Percentiles rank a stretch among this genome's conserved stretches.
These are phyloP conservation scores for Geoglossum glabrum DNA, from an alignment of 495 filamentous ascomycete genomes.

Conservation along the genomic window DNA sequence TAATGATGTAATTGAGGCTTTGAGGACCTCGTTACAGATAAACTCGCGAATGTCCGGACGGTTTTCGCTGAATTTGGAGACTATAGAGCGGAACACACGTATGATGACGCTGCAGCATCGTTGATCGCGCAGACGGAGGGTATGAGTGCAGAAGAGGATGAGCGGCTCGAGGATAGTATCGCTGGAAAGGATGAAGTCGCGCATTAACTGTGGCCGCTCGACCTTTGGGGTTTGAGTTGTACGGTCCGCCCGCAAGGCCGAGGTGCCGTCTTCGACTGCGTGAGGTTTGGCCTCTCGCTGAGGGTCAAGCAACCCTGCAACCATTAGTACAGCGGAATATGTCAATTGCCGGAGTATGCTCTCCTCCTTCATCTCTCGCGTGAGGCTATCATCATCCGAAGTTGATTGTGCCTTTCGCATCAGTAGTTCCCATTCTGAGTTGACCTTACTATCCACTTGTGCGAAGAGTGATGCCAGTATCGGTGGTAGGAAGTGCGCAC, in stretches of 20 bases:
- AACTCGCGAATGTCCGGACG: conserved; percentile 69
- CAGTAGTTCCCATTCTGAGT: conserved; percentile 54
- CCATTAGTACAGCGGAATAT: conserved; percentile 75
- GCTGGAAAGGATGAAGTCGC: conserved; percentile 53
- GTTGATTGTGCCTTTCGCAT: conserved; percentile 42
- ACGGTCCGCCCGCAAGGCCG: neutral
- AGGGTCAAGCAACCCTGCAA: conserved; percentile 69
- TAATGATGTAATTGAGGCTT: conserved; percentile 66
- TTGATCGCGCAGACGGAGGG: conserved; percentile 75
- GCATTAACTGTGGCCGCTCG: conserved; percentile 5
- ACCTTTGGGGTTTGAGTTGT: neutral
- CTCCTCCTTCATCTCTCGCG: conserved; percentile 95
- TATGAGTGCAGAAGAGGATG: conserved; percentile 78
- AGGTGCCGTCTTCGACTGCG: neutral
- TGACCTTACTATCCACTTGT: conserved; percentile 73
- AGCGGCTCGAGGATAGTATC: conserved; percentile 66
- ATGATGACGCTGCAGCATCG: conserved; percentile 73
- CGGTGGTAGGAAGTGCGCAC: conserved; percentile 67
- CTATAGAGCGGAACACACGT: conserved; percentile 60
- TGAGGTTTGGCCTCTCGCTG: conserved; percentile 29
- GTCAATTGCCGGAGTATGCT: conserved; percentile 90
- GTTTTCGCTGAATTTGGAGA: conserved; percentile 53
- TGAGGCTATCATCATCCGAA: conserved; percentile 39
- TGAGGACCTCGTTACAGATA: conserved; percentile 64
- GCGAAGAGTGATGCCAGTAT: conserved; percentile 64